Evolutionary conservation across 2,329 filamentous ascomycete genomes (phyloP).

Genomic region (Cyphellophora europaea): DNA sequence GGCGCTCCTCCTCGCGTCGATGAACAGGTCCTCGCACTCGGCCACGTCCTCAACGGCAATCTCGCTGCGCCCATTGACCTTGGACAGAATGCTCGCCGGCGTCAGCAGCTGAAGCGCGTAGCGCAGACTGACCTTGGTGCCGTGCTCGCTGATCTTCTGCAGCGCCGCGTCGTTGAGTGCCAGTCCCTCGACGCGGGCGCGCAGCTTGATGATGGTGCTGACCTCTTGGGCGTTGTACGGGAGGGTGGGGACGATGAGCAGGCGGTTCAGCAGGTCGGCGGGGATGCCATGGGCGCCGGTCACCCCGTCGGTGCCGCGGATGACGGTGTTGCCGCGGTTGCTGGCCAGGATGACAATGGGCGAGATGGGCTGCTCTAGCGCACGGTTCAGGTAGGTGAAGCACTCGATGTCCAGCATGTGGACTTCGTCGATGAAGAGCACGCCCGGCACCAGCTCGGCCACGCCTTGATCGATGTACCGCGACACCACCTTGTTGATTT

Average conservation of each 20-base stretch:
- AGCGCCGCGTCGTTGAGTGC: slow-evolving; percentile 72
- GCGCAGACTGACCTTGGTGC: slow-evolving; percentile 78
- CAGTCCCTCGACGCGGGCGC: slow-evolving; percentile 72
- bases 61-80: slow-evolving; percentile 67
- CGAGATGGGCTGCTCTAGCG: slow-evolving; percentile 88
- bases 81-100: slow-evolving; percentile 81
- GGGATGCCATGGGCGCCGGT: slow-evolving; percentile 88
- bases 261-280: slow-evolving; percentile 81
- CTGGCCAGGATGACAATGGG: slow-evolving; percentile 97
- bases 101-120: slow-evolving; percentile 90
- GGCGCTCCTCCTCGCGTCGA: slow-evolving; percentile 72
- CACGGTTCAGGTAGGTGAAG: slow-evolving; percentile 97
- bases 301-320: slow-evolving; percentile 72
- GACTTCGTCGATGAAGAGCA: slow-evolving; percentile 97
- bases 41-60: slow-evolving; percentile 70
- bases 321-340: slow-evolving; percentile 87
- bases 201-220: slow-evolving; percentile 78
- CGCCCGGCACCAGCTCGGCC: slow-evolving; percentile 93
- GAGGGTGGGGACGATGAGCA: slow-evolving; percentile 92
- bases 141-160: slow-evolving; percentile 77
- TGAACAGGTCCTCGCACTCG: slow-evolving; percentile 76
- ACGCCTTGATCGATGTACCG: slow-evolving; percentile 98
- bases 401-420: slow-evolving; percentile 99
- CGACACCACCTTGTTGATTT: slow-evolving; percentile 99
- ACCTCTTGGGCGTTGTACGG: slow-evolving; percentile 85